Conservation (phyloP, 2,329 filamentous ascomycete species). For the Aspergillus flavus region DNA sequence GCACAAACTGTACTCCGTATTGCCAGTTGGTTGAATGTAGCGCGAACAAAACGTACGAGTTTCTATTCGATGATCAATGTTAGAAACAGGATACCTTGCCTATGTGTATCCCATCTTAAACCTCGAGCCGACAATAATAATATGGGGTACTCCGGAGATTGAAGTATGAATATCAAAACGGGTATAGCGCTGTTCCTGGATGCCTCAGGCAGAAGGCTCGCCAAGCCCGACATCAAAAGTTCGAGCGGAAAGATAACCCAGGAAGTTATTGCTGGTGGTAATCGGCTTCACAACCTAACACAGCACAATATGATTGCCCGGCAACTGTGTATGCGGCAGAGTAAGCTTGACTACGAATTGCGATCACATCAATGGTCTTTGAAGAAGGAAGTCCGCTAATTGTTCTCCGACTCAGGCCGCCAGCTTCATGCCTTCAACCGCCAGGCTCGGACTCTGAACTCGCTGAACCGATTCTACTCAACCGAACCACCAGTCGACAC, state of each 20-base stretch:
- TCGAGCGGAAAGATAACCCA: conserved; percentile 31
- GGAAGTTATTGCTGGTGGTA: conserved; percentile 18
- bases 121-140: background rate
- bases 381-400: conserved; percentile 16
- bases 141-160: background rate
- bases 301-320: conserved; percentile 45
- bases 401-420: conserved; percentile 33
- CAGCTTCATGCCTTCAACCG: conserved; percentile 38
- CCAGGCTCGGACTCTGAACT: conserved; percentile 32
- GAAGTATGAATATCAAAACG: background rate
- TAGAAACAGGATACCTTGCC: background rate
- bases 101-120: too few species aligned
- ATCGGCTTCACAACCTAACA: conserved; percentile 14
- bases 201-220: conserved; percentile 29
- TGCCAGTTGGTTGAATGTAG: background rate
- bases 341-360: conserved; percentile 29
- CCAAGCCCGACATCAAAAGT: conserved; percentile 42
- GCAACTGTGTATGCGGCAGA: conserved; percentile 42
- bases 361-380: background rate
- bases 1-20: background rate
- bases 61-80: background rate
- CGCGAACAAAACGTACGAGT: background rate
- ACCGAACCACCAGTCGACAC: conserved; percentile 32
- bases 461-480: conserved; percentile 35
- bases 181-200: background rate